Conservation (phyloP, 2,329 filamentous ascomycete genomes). For the Penicillium sp. region DNA sequence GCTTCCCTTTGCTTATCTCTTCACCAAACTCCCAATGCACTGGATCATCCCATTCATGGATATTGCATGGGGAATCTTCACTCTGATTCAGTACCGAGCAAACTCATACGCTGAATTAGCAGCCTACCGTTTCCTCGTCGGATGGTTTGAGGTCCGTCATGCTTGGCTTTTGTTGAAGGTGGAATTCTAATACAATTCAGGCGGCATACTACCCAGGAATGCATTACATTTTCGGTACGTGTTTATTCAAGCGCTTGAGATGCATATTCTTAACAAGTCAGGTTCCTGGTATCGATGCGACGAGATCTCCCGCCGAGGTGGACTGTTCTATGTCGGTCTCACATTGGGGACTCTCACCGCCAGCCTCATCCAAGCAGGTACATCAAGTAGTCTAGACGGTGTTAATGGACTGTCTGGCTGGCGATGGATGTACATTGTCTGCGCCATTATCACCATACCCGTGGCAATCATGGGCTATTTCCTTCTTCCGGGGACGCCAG, state of each 20-base stretch:
- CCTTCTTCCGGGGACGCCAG: constrained; percentile 52
- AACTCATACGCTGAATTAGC: constrained; percentile 51
- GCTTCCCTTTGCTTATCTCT: constrained; percentile 53
- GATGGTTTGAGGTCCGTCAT: constrained; percentile 48
- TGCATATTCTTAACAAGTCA: constrained; percentile 1
- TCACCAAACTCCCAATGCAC: constrained; percentile 48
- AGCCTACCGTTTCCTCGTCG: constrained; percentile 55
- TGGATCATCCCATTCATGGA: constrained; percentile 54
- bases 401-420: constrained; percentile 49
- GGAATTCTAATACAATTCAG: constrained; percentile 8
- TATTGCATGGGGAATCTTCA: constrained; percentile 57
- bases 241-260: not conserved
- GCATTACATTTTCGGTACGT: constrained; percentile 35
- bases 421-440: constrained; percentile 60
- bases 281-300: constrained; percentile 52
- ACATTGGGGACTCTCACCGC: constrained; percentile 54
- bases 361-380: constrained; percentile 50
- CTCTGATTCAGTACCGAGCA: constrained; percentile 54
- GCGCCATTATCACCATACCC: constrained; percentile 55
- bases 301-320: constrained; percentile 50
- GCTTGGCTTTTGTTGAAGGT: not conserved
- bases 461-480: constrained; percentile 53
- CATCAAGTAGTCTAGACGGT: constrained; percentile 43
- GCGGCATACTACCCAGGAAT: constrained; percentile 41
- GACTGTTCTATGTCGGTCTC: constrained; percentile 53